Evolutionary conservation across 23 red algal genomes (phyloP), one percentile per base, ranked within the genome.

Genomic region (Gracilariopsis chorda): DNA sequence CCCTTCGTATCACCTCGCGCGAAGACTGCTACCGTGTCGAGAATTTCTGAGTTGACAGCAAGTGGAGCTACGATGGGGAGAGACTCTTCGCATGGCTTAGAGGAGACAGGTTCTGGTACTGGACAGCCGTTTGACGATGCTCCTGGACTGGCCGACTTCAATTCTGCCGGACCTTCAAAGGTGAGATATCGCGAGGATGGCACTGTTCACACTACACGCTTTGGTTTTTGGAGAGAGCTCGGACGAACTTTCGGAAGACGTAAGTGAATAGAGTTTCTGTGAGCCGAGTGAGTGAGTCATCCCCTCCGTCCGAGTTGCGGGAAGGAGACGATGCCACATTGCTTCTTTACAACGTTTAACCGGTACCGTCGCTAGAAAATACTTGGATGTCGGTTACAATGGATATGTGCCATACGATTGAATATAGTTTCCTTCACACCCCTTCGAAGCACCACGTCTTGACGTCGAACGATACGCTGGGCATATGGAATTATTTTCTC

Each of bases 121-220:
- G 47, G 58, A 51, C 46, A 51, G 29, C 82, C 82, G n/a, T 51
- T 52, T 63, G 82, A 69, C 10, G 62, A 68, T 52, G 46, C 63
- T 73, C 58, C 46, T 2, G 44, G 63, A 51, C 42, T 86, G 20
- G 82, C 63, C 4, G 82, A 86, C 61, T 89, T 73, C 58, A 63
- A 69, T 20, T 46, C 64, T 32, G 61, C 85, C 30, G 85, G 85
- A 32, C 85, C 85, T 12, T 55, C 85, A 77, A 89, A 89, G 72
- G 85, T 89, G 24, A 40, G 85, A 47, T 89, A 89, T 64, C 65
- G 85, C 4, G 85, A 89, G 21, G 85, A 89, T 78, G 85, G 85
- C 34, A 77, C 85, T 20, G 70, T 89, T 45, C 85, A 89, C 24
- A 29, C 44, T 19, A 37, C 47, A 36, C 65, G 85, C 19, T 76